Evolutionary conservation across 2,329 filamentous ascomycete species (phyloP), one percentile per base, ranked within the genome.

Genomic region (Ceratocystis cacaofunesta): DNA sequence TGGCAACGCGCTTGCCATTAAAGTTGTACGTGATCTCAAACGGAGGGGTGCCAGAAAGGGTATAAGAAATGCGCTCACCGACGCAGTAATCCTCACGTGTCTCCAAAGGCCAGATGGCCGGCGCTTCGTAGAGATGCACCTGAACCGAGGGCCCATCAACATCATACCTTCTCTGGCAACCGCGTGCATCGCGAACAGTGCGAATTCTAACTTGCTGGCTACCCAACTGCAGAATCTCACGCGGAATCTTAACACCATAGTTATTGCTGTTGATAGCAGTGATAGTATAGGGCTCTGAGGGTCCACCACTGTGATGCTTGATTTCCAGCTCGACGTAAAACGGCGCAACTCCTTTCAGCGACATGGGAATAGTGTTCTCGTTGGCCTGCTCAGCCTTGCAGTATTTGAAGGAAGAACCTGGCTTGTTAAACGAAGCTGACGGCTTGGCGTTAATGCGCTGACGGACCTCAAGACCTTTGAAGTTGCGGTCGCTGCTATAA

Each of bases 21-120:
- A 99, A 99, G 10, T 85, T 88, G 77, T 99, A 99, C 74, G 87
- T 87, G 57, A 99, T 87, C 57, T 92, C 90, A 74, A 99, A 99
- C 0, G 95, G 95, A 19, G 91, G 86, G 65, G 89, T 89, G 57
- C 94, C 95, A 1, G 90, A 90, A 5, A 99, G 84, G 0, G 90
- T 91, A 76, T 96, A 99, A 2, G 89, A 88, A 69, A 99, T 87
- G 64, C 92, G 87, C 74, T 99, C 94, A 69, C 95, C 94, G 10
- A 99, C 92, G 75, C 94, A 99, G 76, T 92, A 96, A 76, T 99
- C 90, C 17, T 81, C 81, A 68, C 89, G 86, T 28, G 88, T 85
- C 72, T 97, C 92, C 44, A 96, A 81, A 2, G 92, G 85, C 67
- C 92, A 89, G 70, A 97, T 95, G 5, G 89, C 89, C 0, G 94